Base-by-base conservation (phyloP, 345 rosid genomes). In the Trapa incisa region DNA sequence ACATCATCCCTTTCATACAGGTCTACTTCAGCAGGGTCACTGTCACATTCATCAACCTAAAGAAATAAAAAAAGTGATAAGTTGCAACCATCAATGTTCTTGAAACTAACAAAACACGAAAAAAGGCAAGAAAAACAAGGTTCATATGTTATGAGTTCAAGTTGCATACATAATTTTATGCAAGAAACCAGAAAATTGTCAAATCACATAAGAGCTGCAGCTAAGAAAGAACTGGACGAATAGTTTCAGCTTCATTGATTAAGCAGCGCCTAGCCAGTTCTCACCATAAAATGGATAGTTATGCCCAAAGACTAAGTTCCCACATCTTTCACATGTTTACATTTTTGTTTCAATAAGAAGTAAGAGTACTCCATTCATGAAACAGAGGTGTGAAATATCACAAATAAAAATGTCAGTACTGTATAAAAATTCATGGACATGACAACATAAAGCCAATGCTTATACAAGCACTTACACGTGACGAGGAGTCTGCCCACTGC, bases 31-130 rank as follows among this genome's bases (percentile, higher is more conserved):
- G 87, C 96, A 43, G 93, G 96, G 77, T 91, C 99, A 74, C 99
- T 91, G 73, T 91, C 99, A 96, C 99, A 95, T 69, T 89, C 99
- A 69, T 95, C 99, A 70, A 83, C 94, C 99, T 95, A 75, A 64
- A 37, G 36, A 71, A 79, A 72, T 71, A 68, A 61, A 67, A 33
- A 70, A 39, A 65, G 64, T 36, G 33, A 33, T 22, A 8, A 22
- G 35, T 37, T 56, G 61, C 61, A 41, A 41, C 43, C 7, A 41
- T 41, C 4, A 41, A 22, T 29, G 36, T 56, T 29, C 62, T 32
- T 22, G 10, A 57, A 57, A 13, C 13, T 7, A 37, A 33, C 62
- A 37, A 33, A 29, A 57, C 37, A 32, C 6, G 5, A 57, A 57
- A 35, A 1, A 57, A 7, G 13, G 4, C 62, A 29, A 33, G 37